Base-by-base conservation (phyloP, 768 basidiomycete genomes). In the Pilatotrama ljubarskyi region DNA sequence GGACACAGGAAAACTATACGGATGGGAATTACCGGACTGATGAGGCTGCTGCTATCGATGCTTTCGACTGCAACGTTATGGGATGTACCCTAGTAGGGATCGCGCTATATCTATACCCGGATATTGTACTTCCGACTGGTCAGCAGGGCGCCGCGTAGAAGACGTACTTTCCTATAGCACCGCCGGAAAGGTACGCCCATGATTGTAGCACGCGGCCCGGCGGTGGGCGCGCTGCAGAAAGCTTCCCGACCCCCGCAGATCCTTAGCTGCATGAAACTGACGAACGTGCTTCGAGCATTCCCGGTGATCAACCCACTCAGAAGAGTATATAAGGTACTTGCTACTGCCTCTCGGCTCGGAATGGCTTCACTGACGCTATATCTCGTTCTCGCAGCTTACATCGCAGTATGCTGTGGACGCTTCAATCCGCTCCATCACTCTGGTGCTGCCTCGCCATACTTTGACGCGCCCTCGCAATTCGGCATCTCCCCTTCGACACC, bases 11-110 rank as follows among this genome's bases (percentile, higher is more conserved):
- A 83, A 82, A 68, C 75, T 82, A 17, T 87, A 75, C 66, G 67
- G 78, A 14, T 87, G 85, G 84, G 79, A 73, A 53, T 70, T 86
- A 17, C 84, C 84, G 4, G 84, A 86, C 44, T 71, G 55, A 41
- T n/a, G 2, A 35, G 18, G n/a, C 13, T 20, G 24, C 35, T 17
- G 37, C 17, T 54, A n/a, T 47, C 51, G 24, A 24, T 26, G 56
- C 51, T 56, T 41, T 58, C 52, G 26, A 32, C 18, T 52, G 29
- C 35, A 43, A 43, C 40, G 11, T 43, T 50, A 36, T 51, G 14
- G 18, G 38, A 41, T 61, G 60, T 61, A 61, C 41, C 51, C 44
- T 61, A 54, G 6, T 61, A 54, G 6, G 41, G 58, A 59, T 54
- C 51, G 24, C 11, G 5, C 36, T 52, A 54, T 47, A 59, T 54